A percentile compares a stretch with the other conserved stretches of the same genome.
Conservation (phyloP, 1,284 basidiomycete species). For the Leccinum pallidistipes region DNA sequence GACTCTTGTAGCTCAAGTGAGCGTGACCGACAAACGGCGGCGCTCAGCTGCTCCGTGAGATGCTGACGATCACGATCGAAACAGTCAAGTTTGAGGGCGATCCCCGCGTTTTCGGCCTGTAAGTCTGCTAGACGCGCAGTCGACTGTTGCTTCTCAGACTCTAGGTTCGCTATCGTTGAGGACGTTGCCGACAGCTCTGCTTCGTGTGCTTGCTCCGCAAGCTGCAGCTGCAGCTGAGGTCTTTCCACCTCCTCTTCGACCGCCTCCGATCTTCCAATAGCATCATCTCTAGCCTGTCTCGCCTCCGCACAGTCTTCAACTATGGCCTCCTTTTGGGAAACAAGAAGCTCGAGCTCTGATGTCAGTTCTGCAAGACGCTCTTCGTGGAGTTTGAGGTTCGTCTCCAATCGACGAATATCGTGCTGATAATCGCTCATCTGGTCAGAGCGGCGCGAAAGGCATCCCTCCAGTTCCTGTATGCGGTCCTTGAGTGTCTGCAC, state of each 20-base stretch:
- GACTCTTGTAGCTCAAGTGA: slow-evolving; percentile 7
- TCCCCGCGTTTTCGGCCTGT: slow-evolving; percentile 17
- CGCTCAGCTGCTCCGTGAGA: slow-evolving; percentile 15
- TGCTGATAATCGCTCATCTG: slow-evolving; percentile 74
- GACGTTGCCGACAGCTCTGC: slow-evolving; percentile 23
- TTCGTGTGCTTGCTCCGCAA: slow-evolving; percentile 10
- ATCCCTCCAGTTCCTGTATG: slow-evolving; percentile 61
- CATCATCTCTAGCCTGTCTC: slow-evolving; percentile 64
- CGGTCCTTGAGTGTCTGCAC: slow-evolving; percentile 57
- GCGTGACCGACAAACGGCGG: slow-evolving; percentile 5
- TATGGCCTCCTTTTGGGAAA: slow-evolving; percentile 70
- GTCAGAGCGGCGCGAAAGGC: slow-evolving; percentile 61
- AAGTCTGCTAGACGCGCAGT: slow-evolving; percentile 14
- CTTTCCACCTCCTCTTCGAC: slow-evolving; percentile 53
- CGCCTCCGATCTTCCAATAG: slow-evolving; percentile 43
- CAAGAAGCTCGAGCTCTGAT: slow-evolving; percentile 60
- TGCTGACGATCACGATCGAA: slow-evolving; percentile 11
- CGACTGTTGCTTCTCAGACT: slow-evolving; percentile 15
- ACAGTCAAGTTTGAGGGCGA: slow-evolving; percentile 18
- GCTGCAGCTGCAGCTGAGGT: slow-evolving; percentile 46
- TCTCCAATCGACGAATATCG: slow-evolving; percentile 70
- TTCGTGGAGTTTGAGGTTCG: slow-evolving; percentile 68
- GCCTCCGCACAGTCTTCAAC: slow-evolving; percentile 77
- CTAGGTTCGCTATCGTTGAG: slow-evolving; percentile 14
- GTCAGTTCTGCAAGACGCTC: slow-evolving; percentile 69